phyloP scores from a whole-genome alignment of 495 filamentous ascomycete species.

The Barbatosphaeria neglecta region DNA sequence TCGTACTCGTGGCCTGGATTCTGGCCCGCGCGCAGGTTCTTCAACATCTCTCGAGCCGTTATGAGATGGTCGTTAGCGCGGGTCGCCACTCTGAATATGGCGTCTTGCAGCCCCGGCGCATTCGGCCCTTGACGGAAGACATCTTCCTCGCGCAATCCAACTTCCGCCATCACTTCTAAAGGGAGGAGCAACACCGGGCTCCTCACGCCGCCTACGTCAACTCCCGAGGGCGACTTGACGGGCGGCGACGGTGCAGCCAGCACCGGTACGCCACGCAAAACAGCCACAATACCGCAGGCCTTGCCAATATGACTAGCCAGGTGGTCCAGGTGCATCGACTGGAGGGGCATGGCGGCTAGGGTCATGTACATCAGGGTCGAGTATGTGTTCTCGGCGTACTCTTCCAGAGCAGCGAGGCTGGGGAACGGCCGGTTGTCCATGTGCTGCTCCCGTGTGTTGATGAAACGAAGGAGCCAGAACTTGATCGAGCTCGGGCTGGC shows the following conservation, averaged over 20 bases:
- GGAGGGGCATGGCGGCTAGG: conserved; percentile 60
- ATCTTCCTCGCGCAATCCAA: conserved; percentile 73
- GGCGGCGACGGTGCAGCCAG: conserved; percentile 67
- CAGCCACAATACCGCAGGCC: conserved; percentile 73
- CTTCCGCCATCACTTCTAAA: conserved; percentile 78
- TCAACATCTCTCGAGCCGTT: conserved; percentile 84
- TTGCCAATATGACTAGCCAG: conserved; percentile 91
- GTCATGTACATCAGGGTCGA: conserved; percentile 86
- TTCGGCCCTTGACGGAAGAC: conserved; percentile 67
- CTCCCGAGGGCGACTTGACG: conserved; percentile 24
- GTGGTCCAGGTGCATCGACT: conserved; percentile 79
- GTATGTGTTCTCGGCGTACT: conserved; percentile 89
- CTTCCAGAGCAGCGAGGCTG: conserved; percentile 60
- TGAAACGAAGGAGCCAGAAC: conserved; percentile 69
- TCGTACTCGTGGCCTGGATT: conserved; percentile 77
- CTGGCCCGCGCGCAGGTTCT: conserved; percentile 57
- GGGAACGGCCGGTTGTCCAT: conserved; percentile 75
- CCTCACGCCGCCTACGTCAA: conserved; percentile 20
- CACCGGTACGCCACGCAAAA: conserved; percentile 72
- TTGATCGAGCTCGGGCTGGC: conserved; percentile 52
- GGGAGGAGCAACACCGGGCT: conserved; percentile 52
- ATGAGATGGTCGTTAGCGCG: conserved; percentile 91
- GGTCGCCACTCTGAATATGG: conserved; percentile 84
- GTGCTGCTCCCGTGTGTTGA: conserved; percentile 68
- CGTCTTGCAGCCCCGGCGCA: conserved; percentile 72